Conservation (phyloP, 192 early-diverging fungal species). For the Podila horticola region DNA sequence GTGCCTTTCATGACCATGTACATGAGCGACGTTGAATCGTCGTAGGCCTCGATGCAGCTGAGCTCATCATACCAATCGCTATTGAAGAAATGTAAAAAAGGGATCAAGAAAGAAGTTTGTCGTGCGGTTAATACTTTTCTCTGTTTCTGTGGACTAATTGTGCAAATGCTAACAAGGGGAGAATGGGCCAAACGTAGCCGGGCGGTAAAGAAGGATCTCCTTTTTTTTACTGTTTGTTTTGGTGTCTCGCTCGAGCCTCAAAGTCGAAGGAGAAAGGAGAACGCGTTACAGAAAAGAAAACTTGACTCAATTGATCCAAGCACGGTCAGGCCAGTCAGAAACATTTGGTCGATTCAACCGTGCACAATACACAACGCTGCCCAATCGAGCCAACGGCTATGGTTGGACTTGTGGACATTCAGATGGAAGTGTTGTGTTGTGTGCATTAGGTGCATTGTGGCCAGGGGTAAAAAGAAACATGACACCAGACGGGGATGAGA, state of each 20-base stretch:
- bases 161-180: conserved; percentile 7
- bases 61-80: conserved; percentile 53
- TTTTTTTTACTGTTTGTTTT: neutral
- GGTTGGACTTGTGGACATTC: too few species aligned
- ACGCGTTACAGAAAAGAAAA: too few species aligned
- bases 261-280: too few species aligned
- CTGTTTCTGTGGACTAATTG: neutral
- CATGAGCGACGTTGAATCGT: conserved; percentile 43
- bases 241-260: neutral
- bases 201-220: neutral
- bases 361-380: too few species aligned
- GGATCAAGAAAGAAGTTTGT: conserved; percentile 3
- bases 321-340: too few species aligned
- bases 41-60: conserved; percentile 42
- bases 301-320: too few species aligned
- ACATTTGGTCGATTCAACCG: too few species aligned
- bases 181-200: neutral
- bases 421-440: too few species aligned
- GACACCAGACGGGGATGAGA: too few species aligned
- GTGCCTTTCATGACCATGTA: conserved; percentile 52
- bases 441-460: too few species aligned
- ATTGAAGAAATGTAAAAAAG: conserved; percentile 5
- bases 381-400: too few species aligned
- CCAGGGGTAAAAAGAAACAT: too few species aligned
- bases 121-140: neutral